Base-by-base conservation (phyloP, 2,329 filamentous ascomycete genomes). In the Cytospora paraplurivora region DNA sequence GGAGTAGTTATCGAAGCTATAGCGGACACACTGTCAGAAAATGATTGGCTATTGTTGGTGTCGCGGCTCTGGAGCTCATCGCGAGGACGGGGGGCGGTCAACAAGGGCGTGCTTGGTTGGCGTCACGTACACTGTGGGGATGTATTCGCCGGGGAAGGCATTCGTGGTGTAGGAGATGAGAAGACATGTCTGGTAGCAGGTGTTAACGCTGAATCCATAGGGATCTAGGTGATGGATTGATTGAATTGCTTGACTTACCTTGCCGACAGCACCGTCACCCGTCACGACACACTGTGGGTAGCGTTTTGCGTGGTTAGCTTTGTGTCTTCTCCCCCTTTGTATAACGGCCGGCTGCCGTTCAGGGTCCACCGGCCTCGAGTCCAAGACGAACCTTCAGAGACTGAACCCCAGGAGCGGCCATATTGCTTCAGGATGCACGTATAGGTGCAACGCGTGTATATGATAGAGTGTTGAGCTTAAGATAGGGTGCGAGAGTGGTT, bases 151-250 rank as follows among this genome's bases (percentile, higher is more conserved):
- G n/a, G 95, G 95, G 78, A 99, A 99, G 69, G 95, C 95, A 82
- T 98, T 99, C 68, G 95, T 99, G 68, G 95, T 98, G 82, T 99
- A 99, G 59, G 94, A 98, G 77, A 99, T 99, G 73, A 99, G 88
- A 66, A 99, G 88, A 83, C 95, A 99, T 84, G 95, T 99, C 94
- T 97, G 67, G 49, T 21, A 57, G 71, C 33, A 61, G 52, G 55
- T 51, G 32, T 66, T 33, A 66, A 57, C 35, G 55, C 41, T 71
- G 77, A 75, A 67, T 62, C 69, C 49, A 7, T 51, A 32, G 32
- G 6, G 37, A 27, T 13, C 12, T 8, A 51, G 55, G 35, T 55
- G 58, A 55, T 17, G 37, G 63, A 59, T 57, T 64, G 61, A 49
- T 53, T 47, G 41, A 60, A 49, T 53, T 47, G 41, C 32, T 49